phyloP scores from a whole-genome alignment of 495 filamentous ascomycete genomes.

The Clohesyomyces aquaticus region DNA sequence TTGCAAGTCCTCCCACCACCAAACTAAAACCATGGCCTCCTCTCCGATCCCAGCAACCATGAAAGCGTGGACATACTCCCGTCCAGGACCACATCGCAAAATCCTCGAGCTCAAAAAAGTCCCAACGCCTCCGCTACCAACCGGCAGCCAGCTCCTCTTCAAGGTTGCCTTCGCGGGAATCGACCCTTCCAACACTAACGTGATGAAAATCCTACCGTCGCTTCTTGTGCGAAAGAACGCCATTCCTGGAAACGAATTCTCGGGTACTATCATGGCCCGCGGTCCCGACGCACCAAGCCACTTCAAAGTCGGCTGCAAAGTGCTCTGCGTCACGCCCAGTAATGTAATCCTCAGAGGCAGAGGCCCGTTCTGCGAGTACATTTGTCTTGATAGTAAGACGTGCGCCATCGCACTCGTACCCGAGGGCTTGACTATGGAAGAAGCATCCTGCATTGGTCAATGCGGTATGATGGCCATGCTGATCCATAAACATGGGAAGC shows the following conservation, averaged over 20 bases:
- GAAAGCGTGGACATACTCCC: slow-evolving; percentile 43
- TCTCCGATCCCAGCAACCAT: slow-evolving; percentile 19
- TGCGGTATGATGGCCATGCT: slow-evolving; percentile 44
- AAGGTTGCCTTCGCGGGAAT: slow-evolving; percentile 48
- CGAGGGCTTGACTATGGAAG: slow-evolving; percentile 14
- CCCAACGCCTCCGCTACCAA: slow-evolving; percentile 1
- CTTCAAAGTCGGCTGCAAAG: slow-evolving; percentile 40
- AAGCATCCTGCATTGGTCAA: slow-evolving; percentile 46
- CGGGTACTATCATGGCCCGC: slow-evolving; percentile 45
- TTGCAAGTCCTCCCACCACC: neutral
- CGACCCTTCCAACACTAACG: slow-evolving; percentile 48
- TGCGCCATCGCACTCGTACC: slow-evolving; percentile 42
- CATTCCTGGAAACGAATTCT: slow-evolving; percentile 51
- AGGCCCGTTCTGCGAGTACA: slow-evolving; percentile 48
- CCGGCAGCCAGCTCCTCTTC: slow-evolving; percentile 45
- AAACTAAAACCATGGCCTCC: slow-evolving; percentile 12
- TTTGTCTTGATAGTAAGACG: slow-evolving; percentile 38
- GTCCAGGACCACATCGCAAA: slow-evolving; percentile 19
- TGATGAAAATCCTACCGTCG: slow-evolving; percentile 44
- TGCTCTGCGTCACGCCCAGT: slow-evolving; percentile 45
- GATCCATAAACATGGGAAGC: slow-evolving; percentile 35
- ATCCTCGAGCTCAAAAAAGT: slow-evolving; percentile 38
- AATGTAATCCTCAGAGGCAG: slow-evolving; percentile 12
- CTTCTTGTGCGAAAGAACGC: slow-evolving; percentile 44
- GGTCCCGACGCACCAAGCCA: slow-evolving; percentile 32